Percentiles rank a stretch among this genome's conserved stretches.
Conservation (phyloP, 768 basidiomycete species). For the Serendipita vermifera region DNA sequence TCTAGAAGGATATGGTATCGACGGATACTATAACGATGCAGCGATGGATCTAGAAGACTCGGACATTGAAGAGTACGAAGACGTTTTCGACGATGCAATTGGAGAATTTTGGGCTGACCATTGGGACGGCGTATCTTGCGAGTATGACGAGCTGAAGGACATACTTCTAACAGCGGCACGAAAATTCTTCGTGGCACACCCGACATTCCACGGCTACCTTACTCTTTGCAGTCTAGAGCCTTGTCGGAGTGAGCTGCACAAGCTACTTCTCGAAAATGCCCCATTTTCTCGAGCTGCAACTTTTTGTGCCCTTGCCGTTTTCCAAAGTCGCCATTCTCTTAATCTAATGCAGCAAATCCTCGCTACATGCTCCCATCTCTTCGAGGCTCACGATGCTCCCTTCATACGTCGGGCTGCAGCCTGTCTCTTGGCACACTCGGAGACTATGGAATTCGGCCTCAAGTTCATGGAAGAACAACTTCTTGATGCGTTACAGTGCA, state of each 20-base stretch:
- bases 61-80: no score
- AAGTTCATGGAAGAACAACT: background rate
- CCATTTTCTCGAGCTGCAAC: background rate
- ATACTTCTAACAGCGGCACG: background rate
- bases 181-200: background rate
- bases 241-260: background rate
- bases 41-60: no score
- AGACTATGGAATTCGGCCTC: background rate
- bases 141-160: background rate
- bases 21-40: background rate
- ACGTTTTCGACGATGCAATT: no score
- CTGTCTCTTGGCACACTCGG: background rate
- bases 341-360: background rate
- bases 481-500: background rate
- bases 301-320: background rate
- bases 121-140: background rate
- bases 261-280: background rate
- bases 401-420: background rate
- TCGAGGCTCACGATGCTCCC: background rate
- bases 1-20: background rate
- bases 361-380: background rate
- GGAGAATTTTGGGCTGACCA: background rate
- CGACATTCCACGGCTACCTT: background rate
- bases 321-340: background rate
- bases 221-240: background rate